Conservation (phyloP, 2,329 filamentous ascomycete species). For the Fusarium duplospermum region DNA sequence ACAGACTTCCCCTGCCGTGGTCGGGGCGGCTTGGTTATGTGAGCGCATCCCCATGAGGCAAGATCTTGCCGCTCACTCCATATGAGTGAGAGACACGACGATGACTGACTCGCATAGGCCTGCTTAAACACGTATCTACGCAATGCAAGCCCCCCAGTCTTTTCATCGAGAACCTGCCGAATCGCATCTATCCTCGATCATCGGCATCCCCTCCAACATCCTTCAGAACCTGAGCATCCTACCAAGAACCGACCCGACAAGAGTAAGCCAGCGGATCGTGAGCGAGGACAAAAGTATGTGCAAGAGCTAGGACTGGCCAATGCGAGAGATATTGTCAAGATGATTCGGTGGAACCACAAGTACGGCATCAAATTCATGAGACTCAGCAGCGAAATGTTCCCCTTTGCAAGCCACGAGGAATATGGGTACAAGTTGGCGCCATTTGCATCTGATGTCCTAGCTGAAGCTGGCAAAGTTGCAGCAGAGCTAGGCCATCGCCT, state of each 20-base stretch:
- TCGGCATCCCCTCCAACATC: constrained; percentile 81
- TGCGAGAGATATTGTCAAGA: constrained; percentile 83
- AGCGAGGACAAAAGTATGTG: constrained; percentile 77
- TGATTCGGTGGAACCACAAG: constrained; percentile 91
- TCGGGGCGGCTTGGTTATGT: constrained; percentile 91
- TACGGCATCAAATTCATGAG: constrained; percentile 94
- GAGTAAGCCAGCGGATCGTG: constrained; percentile 72
- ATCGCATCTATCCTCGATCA: constrained; percentile 92
- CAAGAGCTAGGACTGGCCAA: constrained; percentile 84
- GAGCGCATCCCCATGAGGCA: constrained; percentile 48
- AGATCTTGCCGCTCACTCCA: constrained; percentile 21
- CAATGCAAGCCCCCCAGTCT: constrained; percentile 83
- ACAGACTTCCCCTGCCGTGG: constrained; percentile 88
- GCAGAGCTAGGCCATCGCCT: constrained; percentile 84
- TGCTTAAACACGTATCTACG: constrained; percentile 94
- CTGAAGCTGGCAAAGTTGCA: constrained; percentile 80
- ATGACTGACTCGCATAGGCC: constrained; percentile 62
- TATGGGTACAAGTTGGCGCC: constrained; percentile 88
- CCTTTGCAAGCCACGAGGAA: constrained; percentile 88
- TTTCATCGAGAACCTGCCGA: constrained; percentile 90
- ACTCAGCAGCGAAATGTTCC: constrained; percentile 95
- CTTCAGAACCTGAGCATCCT: constrained; percentile 79
- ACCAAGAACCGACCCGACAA: constrained; percentile 90
- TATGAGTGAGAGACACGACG: neutral
- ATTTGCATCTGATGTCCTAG: constrained; percentile 83